Conservation (phyloP, 140 eudicot species). For the Anethum foeniculum region DNA sequence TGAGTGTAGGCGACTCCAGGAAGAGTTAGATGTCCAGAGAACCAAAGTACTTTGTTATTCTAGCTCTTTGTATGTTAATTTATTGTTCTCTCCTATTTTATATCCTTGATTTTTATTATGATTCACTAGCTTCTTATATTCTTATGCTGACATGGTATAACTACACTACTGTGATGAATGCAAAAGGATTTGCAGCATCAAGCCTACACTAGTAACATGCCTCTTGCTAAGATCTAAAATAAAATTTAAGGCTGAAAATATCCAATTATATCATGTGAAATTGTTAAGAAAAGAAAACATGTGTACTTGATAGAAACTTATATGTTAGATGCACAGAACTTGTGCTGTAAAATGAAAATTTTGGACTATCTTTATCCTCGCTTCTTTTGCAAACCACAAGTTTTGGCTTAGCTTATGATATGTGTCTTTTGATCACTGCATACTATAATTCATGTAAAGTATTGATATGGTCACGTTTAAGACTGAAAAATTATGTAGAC, state of each 20-base stretch:
- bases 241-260: too few species aligned
- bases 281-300: neutral
- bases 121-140: too few species aligned
- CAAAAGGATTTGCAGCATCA: neutral
- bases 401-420: neutral
- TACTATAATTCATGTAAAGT: neutral
- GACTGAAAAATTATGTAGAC: too few species aligned
- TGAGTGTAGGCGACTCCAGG: slow-evolving; percentile 78
- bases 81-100: too few species aligned
- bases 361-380: neutral
- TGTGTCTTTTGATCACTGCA: neutral
- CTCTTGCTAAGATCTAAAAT: too few species aligned
- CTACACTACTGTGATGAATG: neutral
- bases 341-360: neutral
- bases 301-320: neutral
- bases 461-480: too few species aligned
- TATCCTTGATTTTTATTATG: too few species aligned
- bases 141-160: neutral
- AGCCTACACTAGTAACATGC: too few species aligned
- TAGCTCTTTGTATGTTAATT: slow-evolving; percentile 7
- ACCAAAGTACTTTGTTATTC: slow-evolving; percentile 39
- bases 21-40: slow-evolving; percentile 74
- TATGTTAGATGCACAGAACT: neutral
- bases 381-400: neutral
- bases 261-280: neutral